phyloP scores from a whole-genome alignment of 495 filamentous ascomycete genomes.

The Penicillium odoratum region DNA sequence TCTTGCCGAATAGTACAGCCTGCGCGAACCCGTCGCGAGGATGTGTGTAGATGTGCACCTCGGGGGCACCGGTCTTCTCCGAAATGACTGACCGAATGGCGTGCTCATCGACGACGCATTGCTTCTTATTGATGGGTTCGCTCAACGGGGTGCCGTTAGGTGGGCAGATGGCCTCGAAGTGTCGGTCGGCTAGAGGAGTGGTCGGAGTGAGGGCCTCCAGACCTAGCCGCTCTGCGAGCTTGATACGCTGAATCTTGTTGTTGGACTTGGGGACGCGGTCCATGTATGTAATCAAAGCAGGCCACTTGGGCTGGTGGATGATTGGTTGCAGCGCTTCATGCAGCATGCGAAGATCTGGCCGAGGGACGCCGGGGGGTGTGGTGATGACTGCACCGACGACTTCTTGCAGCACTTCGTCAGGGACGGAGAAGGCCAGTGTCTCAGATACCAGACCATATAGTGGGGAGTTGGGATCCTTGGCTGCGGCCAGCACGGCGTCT shows the following conservation, averaged over 20 bases:
- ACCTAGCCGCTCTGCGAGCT: conserved; percentile 34
- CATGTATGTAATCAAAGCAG: conserved; percentile 44
- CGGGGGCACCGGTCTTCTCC: not conserved
- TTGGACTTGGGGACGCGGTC: conserved; percentile 42
- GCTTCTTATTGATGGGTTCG: conserved; percentile 18
- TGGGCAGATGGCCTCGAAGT: conserved; percentile 38
- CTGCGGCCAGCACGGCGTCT: conserved; percentile 61
- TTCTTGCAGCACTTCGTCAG: conserved; percentile 45
- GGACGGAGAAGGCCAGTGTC: conserved; percentile 43
- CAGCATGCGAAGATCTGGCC: conserved; percentile 36
- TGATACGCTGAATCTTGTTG: conserved; percentile 47
- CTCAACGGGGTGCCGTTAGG: conserved; percentile 34
- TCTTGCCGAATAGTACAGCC: conserved; percentile 17
- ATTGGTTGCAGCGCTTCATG: conserved; percentile 33
- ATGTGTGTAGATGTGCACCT: conserved; percentile 15
- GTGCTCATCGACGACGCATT: conserved; percentile 16
- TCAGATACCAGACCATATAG: conserved; percentile 35
- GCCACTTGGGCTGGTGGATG: conserved; percentile 43
- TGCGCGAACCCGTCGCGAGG: conserved; percentile 21
- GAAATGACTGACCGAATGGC: conserved; percentile 7
- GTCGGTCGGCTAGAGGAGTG: conserved; percentile 26
- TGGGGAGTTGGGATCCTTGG: conserved; percentile 27
- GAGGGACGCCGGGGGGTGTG: conserved; percentile 25
- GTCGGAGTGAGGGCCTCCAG: conserved; percentile 31
- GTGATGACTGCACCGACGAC: conserved; percentile 45